Evolutionary conservation across 305 asterid species (phyloP).

Genomic region (Coffea humblotiana): DNA sequence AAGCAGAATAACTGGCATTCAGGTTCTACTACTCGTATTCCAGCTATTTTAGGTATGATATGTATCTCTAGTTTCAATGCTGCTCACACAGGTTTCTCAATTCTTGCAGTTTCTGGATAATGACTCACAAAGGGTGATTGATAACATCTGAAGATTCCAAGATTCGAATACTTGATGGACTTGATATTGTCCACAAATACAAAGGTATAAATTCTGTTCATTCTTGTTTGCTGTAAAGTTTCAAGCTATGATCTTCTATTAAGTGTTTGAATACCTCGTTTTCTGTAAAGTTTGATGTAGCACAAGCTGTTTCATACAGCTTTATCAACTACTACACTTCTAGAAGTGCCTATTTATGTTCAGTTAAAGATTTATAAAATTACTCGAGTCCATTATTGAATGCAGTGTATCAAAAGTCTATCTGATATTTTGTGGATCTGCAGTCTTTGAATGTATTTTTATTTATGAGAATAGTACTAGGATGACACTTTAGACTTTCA

Average conservation of each 20-base stretch:
- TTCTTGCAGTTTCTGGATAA: slow-evolving; percentile 51
- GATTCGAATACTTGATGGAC: slow-evolving; percentile 73
- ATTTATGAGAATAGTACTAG: neutral
- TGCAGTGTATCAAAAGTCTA: no score
- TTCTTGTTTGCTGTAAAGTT: neutral
- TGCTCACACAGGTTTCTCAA: slow-evolving; percentile 27
- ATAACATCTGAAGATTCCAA: slow-evolving; percentile 79
- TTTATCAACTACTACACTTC: neutral
- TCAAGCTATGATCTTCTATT: neutral
- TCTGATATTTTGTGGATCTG: neutral
- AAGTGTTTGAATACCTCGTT: neutral
- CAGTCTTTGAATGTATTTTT: neutral
- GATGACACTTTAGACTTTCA: neutral
- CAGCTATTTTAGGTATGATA: neutral
- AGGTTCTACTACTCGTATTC: slow-evolving; percentile 40
- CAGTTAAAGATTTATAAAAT: neutral
- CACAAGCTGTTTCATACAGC: neutral
- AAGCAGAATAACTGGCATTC: slow-evolving; percentile 75
- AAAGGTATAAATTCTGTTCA: slow-evolving; percentile 45
- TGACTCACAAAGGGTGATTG: slow-evolving; percentile 62
- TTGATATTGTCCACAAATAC: slow-evolving; percentile 68
- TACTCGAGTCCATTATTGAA: neutral
- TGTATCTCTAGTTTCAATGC: neutral
- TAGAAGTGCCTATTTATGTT: neutral
- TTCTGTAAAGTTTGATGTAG: neutral